Evolutionary conservation across 2,329 filamentous ascomycete genomes (phyloP).

Genomic region (Botrytis byssoidea): DNA sequence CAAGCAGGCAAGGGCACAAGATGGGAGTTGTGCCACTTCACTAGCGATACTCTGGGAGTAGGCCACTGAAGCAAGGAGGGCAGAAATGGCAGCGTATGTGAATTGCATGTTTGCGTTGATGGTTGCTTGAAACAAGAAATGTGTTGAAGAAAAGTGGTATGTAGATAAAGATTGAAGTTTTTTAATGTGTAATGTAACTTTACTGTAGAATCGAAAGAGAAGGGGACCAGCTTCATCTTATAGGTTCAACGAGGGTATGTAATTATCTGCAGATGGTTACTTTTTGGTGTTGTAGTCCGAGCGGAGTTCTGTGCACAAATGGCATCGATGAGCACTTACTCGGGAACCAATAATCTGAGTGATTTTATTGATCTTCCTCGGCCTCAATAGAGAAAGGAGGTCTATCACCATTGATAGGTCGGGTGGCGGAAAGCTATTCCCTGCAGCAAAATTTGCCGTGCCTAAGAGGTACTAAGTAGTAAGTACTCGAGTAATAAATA

Average conservation of each 20-base stretch:
- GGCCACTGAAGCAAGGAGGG: slow-evolving; percentile 25
- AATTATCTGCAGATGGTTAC: slow-evolving; percentile 1
- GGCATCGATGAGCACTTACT: slow-evolving; percentile 9
- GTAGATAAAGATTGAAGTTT: neutral
- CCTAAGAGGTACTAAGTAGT: neutral
- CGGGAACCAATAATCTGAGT: slow-evolving; percentile 11
- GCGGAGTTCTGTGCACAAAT: slow-evolving; percentile 11
- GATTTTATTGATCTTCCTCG: neutral
- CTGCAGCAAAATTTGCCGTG: neutral
- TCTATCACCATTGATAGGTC: neutral
- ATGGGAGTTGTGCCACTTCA: slow-evolving; percentile 27
- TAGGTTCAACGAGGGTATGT: neutral
- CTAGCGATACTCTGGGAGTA: slow-evolving; percentile 29
- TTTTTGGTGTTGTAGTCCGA: neutral
- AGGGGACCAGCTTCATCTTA: slow-evolving; percentile 7
- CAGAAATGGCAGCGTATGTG: slow-evolving; percentile 20
- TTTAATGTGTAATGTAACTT: neutral
- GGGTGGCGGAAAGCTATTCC: neutral
- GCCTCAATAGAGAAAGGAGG: neutral
- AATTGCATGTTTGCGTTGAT: slow-evolving; percentile 27
- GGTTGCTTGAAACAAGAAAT: neutral
- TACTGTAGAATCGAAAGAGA: neutral
- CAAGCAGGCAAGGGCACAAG: slow-evolving; percentile 32
- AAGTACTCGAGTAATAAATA: neutral
- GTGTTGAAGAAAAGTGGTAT: neutral